These are phyloP conservation scores for Brettanomyces nanus DNA, from an alignment of 805 yeast species.

Conservation along the genomic window DNA sequence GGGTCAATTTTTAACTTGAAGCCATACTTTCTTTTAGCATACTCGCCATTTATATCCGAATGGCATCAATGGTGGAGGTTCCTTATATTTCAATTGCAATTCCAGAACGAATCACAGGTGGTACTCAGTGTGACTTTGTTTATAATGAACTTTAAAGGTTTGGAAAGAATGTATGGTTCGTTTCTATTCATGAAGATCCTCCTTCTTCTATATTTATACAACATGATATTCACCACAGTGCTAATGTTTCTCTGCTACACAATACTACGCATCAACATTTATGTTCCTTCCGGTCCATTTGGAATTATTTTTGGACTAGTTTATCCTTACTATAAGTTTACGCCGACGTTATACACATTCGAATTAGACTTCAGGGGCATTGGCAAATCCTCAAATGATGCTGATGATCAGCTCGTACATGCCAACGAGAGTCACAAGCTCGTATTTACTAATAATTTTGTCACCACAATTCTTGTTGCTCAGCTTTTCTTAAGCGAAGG, in stretches of 20 bases:
- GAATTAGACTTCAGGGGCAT: constrained; percentile 27
- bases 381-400: constrained; percentile 11
- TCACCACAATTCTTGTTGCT: constrained; percentile 4
- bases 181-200: constrained; percentile 42
- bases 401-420: constrained; percentile 9
- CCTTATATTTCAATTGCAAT: constrained; percentile 40
- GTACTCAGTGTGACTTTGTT: constrained; percentile 35
- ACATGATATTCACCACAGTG: constrained; percentile 29
- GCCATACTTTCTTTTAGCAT: constrained; percentile 33
- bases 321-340: constrained; percentile 31
- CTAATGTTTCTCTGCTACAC: constrained; percentile 26
- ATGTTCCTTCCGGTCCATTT: constrained; percentile 37
- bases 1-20: constrained; percentile 38
- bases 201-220: constrained; percentile 38
- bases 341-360: constrained; percentile 34
- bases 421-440: constrained; percentile 5
- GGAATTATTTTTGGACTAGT: constrained; percentile 31
- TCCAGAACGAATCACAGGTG: constrained; percentile 53
- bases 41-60: constrained; percentile 46
- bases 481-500: constrained; percentile 33
- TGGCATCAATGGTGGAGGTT: constrained; percentile 55
- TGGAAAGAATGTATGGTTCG: constrained; percentile 54
- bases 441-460: constrained; percentile 11
- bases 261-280: constrained; percentile 30
- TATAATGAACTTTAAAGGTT: constrained; percentile 41